Percentiles rank a stretch among this genome's conserved stretches.
These are phyloP conservation scores for Mollisia scopiformis DNA, from an alignment of 2,329 filamentous ascomycete genomes.

Conservation along the genomic window DNA sequence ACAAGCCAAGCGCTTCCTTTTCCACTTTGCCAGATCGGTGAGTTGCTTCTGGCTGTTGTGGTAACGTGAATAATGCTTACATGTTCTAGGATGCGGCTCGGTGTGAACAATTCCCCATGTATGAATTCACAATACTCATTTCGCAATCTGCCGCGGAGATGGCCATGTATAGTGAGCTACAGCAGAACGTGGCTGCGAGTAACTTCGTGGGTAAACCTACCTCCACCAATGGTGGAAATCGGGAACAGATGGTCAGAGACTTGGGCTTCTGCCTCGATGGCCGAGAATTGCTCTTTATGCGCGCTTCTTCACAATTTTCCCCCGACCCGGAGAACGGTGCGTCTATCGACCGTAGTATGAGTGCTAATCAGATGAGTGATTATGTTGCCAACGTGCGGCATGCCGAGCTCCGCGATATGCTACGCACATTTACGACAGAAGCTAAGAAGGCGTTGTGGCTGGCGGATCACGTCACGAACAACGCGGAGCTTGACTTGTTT, in stretches of 20 bases:
- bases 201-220: constrained; percentile 42
- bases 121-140: constrained; percentile 47
- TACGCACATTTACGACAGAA: background rate
- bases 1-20: constrained; percentile 57
- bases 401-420: background rate
- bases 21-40: no score
- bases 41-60: no score
- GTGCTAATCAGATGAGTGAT: no score
- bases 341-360: no score
- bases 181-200: constrained; percentile 53
- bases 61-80: no score
- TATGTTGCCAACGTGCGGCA: background rate
- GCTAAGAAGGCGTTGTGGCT: background rate
- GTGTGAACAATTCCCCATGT: constrained; percentile 47
- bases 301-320: background rate
- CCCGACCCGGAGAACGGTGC: background rate
- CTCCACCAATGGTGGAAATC: background rate
- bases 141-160: constrained; percentile 50
- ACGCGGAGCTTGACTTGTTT: background rate
- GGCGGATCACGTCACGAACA: background rate
- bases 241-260: background rate
- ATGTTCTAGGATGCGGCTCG: constrained; percentile 42
- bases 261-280: background rate
- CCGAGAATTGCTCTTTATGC: background rate
- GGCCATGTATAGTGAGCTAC: constrained; percentile 57